Evolutionary conservation across 2,329 filamentous ascomycete genomes (phyloP), one percentile per base, ranked within the genome.

Genomic region (Aspergillus hortae): DNA sequence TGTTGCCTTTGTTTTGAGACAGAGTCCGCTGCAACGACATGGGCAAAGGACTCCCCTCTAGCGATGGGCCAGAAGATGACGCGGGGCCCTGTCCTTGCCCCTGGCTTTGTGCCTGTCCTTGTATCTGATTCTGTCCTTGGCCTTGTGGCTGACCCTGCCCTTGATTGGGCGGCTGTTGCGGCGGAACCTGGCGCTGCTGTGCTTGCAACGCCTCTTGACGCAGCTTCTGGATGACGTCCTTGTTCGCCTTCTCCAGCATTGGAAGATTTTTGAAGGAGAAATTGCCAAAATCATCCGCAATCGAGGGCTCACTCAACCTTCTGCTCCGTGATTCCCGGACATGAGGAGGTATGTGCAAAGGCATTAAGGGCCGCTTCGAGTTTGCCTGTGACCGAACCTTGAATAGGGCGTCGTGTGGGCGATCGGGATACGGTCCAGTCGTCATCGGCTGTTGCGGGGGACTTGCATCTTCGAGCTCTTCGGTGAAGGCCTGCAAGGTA

Each of bases 221-320:
- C 52, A 99, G 78, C 69, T 97, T 97, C 64, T 97, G 92, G 30
- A 99, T 96, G 27, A 97, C 91, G 64, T 99, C 94, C 68, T 99
- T 99, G 73, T 99, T 99, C 49, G 94, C 94, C 71, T 96, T 97
- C 64, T 97, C 94, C 15, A 99, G 79, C 17, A 97, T 92, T 0
- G 92, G 92, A 45, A 99, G 76, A 63, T 99, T 99, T 75, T 99
- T 99, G 79, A 96, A 99, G 36, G 90, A 85, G 71, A 99, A 99
- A 56, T 85, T 91, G 30, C 94, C 94, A 77, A 99, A 99, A 67
- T 99, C 95, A 69, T 99, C 94, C 0, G 87, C 81, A 30, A 85
- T 82, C 14, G 92, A 85, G 1, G 94, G 94, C 70, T 99, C 94
- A 69, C 92, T 97, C 36, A 97, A 79, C 61, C 94, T 82, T 57